Base-by-base conservation (phyloP, 768 basidiomycete species). In the Lentinula lateritia region DNA sequence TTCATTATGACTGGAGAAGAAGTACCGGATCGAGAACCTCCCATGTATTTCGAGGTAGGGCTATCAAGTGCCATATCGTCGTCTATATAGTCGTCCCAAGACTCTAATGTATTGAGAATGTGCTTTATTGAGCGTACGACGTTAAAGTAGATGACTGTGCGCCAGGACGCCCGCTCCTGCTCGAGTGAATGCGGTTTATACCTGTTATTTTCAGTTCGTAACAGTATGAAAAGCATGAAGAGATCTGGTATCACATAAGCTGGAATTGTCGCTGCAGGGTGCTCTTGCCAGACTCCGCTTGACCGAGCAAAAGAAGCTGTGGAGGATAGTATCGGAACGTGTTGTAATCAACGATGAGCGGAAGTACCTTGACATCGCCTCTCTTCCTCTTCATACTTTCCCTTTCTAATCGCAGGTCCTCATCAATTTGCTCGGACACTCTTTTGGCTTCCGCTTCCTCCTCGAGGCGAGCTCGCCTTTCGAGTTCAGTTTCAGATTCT, bases 221-320 rank as follows among this genome's bases (percentile, higher is more conserved):
- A 20, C 20, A 23, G 18, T 10, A 48, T 20, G 5, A 23, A 48
- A 20, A 9, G 20, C 18, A 9, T 12, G 18, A 23, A 48, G 5
- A 48, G 20, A 7, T 20, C 4, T 9, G n/a, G 20, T 18, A 4
- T 48, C 18, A 48, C 84, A 91, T 89, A 66, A 92, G 82, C 71
- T 90, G 89, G 66, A 88, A 90, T 68, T 89, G 89, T 69, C 89
- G 89, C 72, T 88, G 87, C 52, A 90, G 79, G 3, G 88, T 89
- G 36, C 86, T 86, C 69, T 90, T 90, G 66, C 88, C 88, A 52
- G 86, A 89, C 76, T 90, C 89, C 42, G 89, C 88, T 67, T 90
- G 89, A 42, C 89, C 89, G 43, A 90, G 80, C 60, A 92, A 79
- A n/a, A 91, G 74, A 46, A 90, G 73, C 87, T 91, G 66, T 53